phyloP scores from a whole-genome alignment of 768 basidiomycete genomes.

The Serendipita sp. region DNA sequence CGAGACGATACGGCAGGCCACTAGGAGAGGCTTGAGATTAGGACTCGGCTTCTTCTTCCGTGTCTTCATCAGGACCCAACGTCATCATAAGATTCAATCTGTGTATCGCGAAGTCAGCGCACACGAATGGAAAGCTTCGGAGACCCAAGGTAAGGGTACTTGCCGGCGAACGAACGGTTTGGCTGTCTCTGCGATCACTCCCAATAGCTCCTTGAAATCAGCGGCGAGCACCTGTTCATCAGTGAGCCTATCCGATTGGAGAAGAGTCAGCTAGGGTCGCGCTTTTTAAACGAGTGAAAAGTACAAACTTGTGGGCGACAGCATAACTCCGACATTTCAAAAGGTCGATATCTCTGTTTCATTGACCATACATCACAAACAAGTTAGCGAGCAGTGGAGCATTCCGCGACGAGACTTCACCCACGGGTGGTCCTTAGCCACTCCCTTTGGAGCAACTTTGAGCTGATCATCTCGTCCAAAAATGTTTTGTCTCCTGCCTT shows the following conservation, averaged over 20 bases:
- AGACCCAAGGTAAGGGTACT: constrained; percentile 12
- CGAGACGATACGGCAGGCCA: neutral
- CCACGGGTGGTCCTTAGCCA: constrained; percentile 66
- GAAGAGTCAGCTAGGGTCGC: constrained; percentile 8
- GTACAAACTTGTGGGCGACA: constrained; percentile 41
- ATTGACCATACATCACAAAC: neutral
- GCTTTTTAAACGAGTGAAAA: neutral
- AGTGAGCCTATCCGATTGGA: constrained; percentile 35
- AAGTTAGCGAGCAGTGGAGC: neutral
- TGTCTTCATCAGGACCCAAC: constrained; percentile 20
- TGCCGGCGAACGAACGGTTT: constrained; percentile 70
- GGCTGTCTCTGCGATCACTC: constrained; percentile 35
- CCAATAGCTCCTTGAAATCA: constrained; percentile 48
- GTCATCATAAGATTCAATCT: constrained; percentile 65
- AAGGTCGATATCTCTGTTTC: constrained; percentile 69
- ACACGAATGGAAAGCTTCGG: neutral
- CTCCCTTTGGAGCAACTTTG: constrained; percentile 81
- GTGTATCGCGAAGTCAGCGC: neutral
- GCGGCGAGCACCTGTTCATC: constrained; percentile 55
- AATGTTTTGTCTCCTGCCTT: constrained; percentile 52
- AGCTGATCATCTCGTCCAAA: constrained; percentile 80
- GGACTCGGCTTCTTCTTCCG: constrained; percentile 17
- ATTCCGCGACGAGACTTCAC: constrained; percentile 11
- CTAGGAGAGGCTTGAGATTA: constrained; percentile 2
- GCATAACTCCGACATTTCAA: constrained; percentile 68